phyloP scores from a whole-genome alignment of 495 filamentous ascomycete genomes.

The Cercophora sp. region DNA sequence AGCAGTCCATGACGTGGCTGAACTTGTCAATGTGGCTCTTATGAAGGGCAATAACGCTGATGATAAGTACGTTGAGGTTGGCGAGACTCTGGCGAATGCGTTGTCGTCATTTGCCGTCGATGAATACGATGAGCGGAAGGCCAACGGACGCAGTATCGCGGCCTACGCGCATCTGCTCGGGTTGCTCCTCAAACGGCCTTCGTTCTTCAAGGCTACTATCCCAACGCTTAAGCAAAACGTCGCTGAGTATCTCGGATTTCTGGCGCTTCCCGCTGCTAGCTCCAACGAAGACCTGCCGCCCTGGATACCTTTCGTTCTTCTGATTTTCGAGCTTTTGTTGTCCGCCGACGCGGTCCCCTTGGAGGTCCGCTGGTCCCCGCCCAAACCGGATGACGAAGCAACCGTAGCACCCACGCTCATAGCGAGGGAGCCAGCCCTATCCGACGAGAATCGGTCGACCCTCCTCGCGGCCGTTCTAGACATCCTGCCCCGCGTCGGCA shows the following conservation, averaged over 20 bases:
- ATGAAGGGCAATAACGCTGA: conserved; percentile 61
- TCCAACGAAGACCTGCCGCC: conserved; percentile 70
- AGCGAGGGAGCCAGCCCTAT: conserved; percentile 59
- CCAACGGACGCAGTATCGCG: conserved; percentile 55
- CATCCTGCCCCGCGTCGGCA: conserved; percentile 78
- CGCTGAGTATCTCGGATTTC: conserved; percentile 67
- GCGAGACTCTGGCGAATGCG: conserved; percentile 76
- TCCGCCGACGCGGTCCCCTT: conserved; percentile 79
- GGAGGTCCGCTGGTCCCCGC: conserved; percentile 67
- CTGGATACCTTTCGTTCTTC: conserved; percentile 87
- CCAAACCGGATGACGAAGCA: conserved; percentile 52
- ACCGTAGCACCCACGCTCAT: conserved; percentile 54
- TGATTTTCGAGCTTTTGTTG: conserved; percentile 85
- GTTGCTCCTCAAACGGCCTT: conserved; percentile 71
- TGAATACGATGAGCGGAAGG: conserved; percentile 76
- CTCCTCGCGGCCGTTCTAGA: conserved; percentile 75
- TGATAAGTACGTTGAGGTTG: conserved; percentile 61
- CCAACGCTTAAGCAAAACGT: conserved; percentile 78
- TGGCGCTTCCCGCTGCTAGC: conserved; percentile 67
- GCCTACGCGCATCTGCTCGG: conserved; percentile 92
- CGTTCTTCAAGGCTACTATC: conserved; percentile 73
- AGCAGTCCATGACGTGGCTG: conserved; percentile 86
- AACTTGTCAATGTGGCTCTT: conserved; percentile 57
- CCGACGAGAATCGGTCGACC: conserved; percentile 58
- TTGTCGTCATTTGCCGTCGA: conserved; percentile 78